Base-by-base conservation (phyloP, 805 yeast genomes). In the Jamesozyma rosinii region DNA sequence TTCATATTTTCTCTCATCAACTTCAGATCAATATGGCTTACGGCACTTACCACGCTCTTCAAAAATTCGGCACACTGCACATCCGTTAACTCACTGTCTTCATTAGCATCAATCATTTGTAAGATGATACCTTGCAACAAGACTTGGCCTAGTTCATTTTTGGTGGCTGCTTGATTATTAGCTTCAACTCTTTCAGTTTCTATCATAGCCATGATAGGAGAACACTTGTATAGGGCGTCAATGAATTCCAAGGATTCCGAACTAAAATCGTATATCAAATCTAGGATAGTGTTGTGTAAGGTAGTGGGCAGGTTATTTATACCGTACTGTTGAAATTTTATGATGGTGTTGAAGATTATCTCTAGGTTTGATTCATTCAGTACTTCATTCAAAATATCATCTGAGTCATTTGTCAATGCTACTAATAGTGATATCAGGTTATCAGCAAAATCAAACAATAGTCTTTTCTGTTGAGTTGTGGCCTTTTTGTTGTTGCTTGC, bases 341-440 rank as follows among this genome's bases (percentile, higher is more conserved):
- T 53, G 14, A 68, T 41, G 19, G 63, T 56, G 5, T 41, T 41
- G 24, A 66, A 57, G 13, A 58, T 40, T 30, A 43, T 45, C 6
- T 49, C 51, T 21, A 65, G 38, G 43, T 60, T 59, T 5, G 49
- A 49, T 9, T 58, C 52, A 1, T 48, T 41, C 26, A 67, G 45
- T 6, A 74, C 49, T 4, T 66, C 63, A 21, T 68, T 66, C 40
- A 77, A 70, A n/a, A 83, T 72, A n/a, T 72, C 78, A 20, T 77
- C 80, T 8, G 82, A 74, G 11, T 80, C 74, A 52, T 79, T 75
- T 18, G 81, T 76, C 38, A 88, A 67, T 1, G 82, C 82, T 17
- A 80, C 77, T 5, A 80, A 61, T 43, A 87, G 69, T 0, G 92
- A 80, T 27, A 86, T 55, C 19, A 87, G 55, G 57, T 86, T 86